Base-by-base conservation (phyloP, 129 eudicot species). In the Escallonia herrerae region DNA sequence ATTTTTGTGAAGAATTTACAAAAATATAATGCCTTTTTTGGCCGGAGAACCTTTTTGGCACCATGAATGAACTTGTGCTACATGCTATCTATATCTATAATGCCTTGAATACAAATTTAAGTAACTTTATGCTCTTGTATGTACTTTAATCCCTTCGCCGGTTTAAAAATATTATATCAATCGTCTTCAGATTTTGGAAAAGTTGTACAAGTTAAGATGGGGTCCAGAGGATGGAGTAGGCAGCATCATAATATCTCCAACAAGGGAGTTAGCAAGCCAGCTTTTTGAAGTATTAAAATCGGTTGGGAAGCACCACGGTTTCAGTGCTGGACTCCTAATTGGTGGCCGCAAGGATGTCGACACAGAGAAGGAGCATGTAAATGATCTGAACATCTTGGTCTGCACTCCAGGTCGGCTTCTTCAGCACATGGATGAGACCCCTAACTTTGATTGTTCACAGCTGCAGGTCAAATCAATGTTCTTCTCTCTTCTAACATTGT, bases 171-270 rank as follows among this genome's bases (percentile, higher is more conserved):
- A 46, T 47, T 56, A 50, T 49, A 41, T 4, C 42, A 50, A 49
- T 15, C 37, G 8, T 54, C 63, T 62, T 42, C 73, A 93, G 98
- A 84, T 93, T 62, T 58, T 93, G 55, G 98, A 93, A 72, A 89
- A 86, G 77, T 70, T 93, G 43, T 81, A 81, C 70, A 82, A 72
- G 69, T 77, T 78, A 64, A 83, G 96, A 76, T 93, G 98, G 98
- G 96, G 96, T 65, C 78, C 86, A 48, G 91, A 93, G 78, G 98
- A 88, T 83, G 98, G 98, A n/a, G 96, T 93, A 58, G 98, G 98
- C 40, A 72, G 91, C 81, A 88, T 93, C 60, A 93, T 93, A 56
- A 72, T 93, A 76, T 93, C 98, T 68, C 98, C 98, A 3, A 93
- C 98, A 48, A 81, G 98, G 70, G 98, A 93, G 46, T 78, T 88